Conservation (phyloP, 2,329 filamentous ascomycete species). For the Beauveria scarabaeidicola region DNA sequence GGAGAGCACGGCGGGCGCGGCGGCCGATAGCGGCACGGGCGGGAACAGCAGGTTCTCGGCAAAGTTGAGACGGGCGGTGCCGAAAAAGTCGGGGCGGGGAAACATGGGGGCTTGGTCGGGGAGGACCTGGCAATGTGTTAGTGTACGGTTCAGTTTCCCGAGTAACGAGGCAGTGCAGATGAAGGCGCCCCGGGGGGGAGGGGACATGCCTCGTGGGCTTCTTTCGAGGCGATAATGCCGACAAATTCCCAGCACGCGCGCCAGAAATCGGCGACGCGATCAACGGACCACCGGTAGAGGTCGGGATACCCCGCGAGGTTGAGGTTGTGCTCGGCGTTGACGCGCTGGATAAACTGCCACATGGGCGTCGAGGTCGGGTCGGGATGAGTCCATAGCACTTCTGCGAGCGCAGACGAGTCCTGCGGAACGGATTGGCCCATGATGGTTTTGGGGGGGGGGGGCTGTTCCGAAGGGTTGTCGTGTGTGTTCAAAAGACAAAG, state of each 20-base stretch:
- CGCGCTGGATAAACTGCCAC: constrained; percentile 59
- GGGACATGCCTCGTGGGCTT: constrained; percentile 48
- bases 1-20: constrained; percentile 64
- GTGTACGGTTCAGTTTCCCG: neutral
- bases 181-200: neutral
- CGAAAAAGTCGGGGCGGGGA: constrained; percentile 79
- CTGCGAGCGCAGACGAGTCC: constrained; percentile 14
- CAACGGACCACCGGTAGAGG: constrained; percentile 81
- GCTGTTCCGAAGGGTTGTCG: neutral
- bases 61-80: constrained; percentile 75
- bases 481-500: neutral
- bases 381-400: constrained; percentile 64
- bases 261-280: constrained; percentile 72
- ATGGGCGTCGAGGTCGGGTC: constrained; percentile 60
- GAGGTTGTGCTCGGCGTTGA: constrained; percentile 60
- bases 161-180: neutral
- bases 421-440: constrained; percentile 11
- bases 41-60: constrained; percentile 92
- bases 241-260: constrained; percentile 76
- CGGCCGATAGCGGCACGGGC: constrained; percentile 38
- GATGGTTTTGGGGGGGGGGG: neutral
- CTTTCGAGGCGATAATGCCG: constrained; percentile 59
- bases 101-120: constrained; percentile 64
- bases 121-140: constrained; percentile 50
- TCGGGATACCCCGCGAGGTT: constrained; percentile 58